Evolutionary conservation across 148 eudicot genomes (phyloP).

Genomic region (Rhododendron williamsianum): DNA sequence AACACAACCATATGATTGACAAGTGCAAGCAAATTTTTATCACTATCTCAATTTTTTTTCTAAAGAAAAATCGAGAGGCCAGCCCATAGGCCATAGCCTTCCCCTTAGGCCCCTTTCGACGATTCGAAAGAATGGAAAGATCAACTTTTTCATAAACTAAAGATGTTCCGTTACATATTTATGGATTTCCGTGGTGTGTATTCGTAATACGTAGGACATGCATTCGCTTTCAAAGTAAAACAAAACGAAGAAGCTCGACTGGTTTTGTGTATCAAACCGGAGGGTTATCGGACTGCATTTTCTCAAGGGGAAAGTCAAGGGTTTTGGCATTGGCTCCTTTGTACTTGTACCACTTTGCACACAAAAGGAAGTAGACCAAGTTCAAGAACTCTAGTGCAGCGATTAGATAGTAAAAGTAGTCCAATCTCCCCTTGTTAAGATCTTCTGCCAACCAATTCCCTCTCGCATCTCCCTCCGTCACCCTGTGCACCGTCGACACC

Average conservation of each 20-base stretch:
- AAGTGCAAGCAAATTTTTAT: too few relatives aligned
- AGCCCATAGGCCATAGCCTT: too few relatives aligned
- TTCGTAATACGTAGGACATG: neutral
- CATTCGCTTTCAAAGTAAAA: neutral
- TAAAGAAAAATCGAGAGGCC: too few relatives aligned
- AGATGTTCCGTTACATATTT: neutral
- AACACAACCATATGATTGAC: too few relatives aligned
- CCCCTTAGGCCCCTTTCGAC: too few relatives aligned
- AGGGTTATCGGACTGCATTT: constrained; percentile 18
- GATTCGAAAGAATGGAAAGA: too few relatives aligned
- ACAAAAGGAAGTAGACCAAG: constrained; percentile 38
- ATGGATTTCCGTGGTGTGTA: neutral
- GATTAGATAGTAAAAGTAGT: constrained; percentile 47
- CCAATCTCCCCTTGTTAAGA: constrained; percentile 52
- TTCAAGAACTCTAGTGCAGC: constrained; percentile 44
- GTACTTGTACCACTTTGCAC: constrained; percentile 70
- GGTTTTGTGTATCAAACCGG: constrained; percentile 21
- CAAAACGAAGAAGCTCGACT: neutral
- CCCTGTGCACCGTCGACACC: constrained; percentile 28
- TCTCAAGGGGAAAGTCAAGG: constrained; percentile 9
- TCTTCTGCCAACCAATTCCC: constrained; percentile 47
- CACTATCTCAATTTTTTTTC: too few relatives aligned
- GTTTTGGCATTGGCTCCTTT: constrained; percentile 20
- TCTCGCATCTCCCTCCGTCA: constrained; percentile 8
- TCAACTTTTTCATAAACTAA: neutral